Evolutionary conservation across 441 rosid species (phyloP).

Genomic region (Bocquillonia castaneifolia): DNA sequence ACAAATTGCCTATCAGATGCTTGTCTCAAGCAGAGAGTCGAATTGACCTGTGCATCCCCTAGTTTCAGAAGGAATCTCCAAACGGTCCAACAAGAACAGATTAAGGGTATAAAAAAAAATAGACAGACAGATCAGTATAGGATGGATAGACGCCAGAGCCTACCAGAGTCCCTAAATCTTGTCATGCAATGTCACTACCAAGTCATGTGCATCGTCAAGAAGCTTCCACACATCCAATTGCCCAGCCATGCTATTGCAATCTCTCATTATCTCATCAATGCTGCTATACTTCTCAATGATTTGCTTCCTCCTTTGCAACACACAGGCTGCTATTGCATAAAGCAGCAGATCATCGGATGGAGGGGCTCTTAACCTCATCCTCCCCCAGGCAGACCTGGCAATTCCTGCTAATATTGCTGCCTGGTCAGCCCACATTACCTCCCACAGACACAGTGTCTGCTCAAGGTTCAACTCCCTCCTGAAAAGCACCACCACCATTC

Average conservation of each 20-base stretch:
- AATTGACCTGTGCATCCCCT: conserved; percentile 18
- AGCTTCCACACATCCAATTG: conserved; percentile 91
- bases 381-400: conserved; percentile 67
- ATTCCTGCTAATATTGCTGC: conserved; percentile 77
- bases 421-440: conserved; percentile 96
- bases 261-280: conserved; percentile 89
- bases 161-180: conserved; percentile 39
- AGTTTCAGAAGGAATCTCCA: conserved; percentile 19
- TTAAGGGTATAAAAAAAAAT: background rate
- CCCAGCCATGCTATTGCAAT: conserved; percentile 86
- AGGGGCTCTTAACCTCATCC: conserved; percentile 73
- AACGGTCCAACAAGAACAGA: background rate
- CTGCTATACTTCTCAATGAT: conserved; percentile 79
- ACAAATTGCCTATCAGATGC: conserved; percentile 24
- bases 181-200: conserved; percentile 69
- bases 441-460: conserved; percentile 88
- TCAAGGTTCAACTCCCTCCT: conserved; percentile 75
- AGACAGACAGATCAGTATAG: conserved; percentile 11
- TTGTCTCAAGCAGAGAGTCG: conserved; percentile 19
- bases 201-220: conserved; percentile 84
- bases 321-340: conserved; percentile 85
- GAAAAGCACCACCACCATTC: conserved; percentile 92
- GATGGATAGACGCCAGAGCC: background rate
- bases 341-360: conserved; percentile 85
- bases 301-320: conserved; percentile 80